phyloP scores from a whole-genome alignment of 2,329 filamentous ascomycete species.

The Penicillium psychrosexuale region DNA sequence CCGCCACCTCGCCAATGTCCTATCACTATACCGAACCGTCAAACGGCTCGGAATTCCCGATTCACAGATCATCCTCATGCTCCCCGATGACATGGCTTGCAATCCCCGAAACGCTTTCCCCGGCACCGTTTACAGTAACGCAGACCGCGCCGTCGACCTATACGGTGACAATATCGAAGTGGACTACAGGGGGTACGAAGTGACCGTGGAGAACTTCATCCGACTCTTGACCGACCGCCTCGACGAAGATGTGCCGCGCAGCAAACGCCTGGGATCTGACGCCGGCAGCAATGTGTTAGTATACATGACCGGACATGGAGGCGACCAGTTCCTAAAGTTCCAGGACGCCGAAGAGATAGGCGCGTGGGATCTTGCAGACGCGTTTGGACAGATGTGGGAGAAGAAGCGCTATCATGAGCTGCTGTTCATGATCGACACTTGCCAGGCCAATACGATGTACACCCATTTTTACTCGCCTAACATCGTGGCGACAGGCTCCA shows the following conservation, averaged over 20 bases:
- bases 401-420: conserved; percentile 99
- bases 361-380: conserved; percentile 91
- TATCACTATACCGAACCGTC: conserved; percentile 95
- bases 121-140: conserved; percentile 97
- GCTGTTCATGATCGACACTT: conserved; percentile 99
- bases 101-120: conserved; percentile 98
- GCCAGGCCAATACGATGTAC: conserved; percentile 99
- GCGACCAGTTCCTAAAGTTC: conserved; percentile 97
- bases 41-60: conserved; percentile 97
- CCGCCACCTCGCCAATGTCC: conserved; percentile 93
- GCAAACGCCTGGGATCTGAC: conserved; percentile 90
- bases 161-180: conserved; percentile 99
- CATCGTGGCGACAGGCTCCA: conserved; percentile 96
- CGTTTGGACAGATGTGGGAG: conserved; percentile 99
- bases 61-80: conserved; percentile 98
- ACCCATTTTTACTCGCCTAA: conserved; percentile 97
- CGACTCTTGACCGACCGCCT: conserved; percentile 90
- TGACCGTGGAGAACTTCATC: conserved; percentile 99
- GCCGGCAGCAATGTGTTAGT: conserved; percentile 95
- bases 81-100: conserved; percentile 99
- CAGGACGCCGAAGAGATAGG: conserved; percentile 98
- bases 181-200: conserved; percentile 96
- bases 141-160: conserved; percentile 88
- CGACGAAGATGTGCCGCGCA: conserved; percentile 88
- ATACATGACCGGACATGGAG: conserved; percentile 98